These are phyloP conservation scores for Penicillium nordicum DNA, from an alignment of 2,329 filamentous ascomycete species.

Conservation along the genomic window DNA sequence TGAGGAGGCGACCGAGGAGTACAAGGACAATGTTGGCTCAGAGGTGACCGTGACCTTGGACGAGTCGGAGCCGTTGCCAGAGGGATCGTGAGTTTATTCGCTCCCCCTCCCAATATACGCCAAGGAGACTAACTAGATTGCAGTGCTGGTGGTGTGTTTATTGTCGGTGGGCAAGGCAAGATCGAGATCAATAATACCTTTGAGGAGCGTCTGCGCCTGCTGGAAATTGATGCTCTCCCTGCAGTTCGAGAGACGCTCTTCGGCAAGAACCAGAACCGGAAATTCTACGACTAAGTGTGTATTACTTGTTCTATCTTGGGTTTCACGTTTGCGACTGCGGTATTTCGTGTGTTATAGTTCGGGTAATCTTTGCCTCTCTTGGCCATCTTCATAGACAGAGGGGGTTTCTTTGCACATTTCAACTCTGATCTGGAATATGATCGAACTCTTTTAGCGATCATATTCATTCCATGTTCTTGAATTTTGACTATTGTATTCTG, in stretches of 20 bases:
- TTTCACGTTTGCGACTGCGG: conserved; percentile 3
- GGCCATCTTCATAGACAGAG: conserved; percentile 21
- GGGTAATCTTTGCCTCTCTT: conserved; percentile 15
- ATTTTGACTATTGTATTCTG: conserved; percentile 13
- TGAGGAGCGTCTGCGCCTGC: conserved; percentile 79
- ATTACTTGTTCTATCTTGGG: conserved; percentile 3
- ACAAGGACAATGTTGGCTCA: conserved; percentile 72
- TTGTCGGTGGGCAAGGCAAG: conserved; percentile 81
- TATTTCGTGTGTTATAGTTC: conserved; percentile 24
- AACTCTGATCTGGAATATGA: conserved; percentile 17
- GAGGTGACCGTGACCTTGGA: conserved; percentile 69
- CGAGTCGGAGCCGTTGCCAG: conserved; percentile 73
- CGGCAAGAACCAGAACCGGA: conserved; percentile 91
- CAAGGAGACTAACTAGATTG: conserved; percentile 1
- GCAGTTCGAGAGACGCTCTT: conserved; percentile 83
- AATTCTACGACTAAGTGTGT: conserved; percentile 75
- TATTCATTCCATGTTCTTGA: conserved; percentile 11
- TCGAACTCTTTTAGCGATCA: conserved; percentile 21
- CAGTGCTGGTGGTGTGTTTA: conserved; percentile 77
- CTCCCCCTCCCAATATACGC: not conserved
- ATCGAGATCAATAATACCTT: conserved; percentile 99
- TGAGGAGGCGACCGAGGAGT: conserved; percentile 72
- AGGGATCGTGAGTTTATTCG: conserved; percentile 68
- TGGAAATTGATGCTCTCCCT: conserved; percentile 81
- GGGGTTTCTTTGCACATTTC: conserved; percentile 19